Conservation (phyloP, 2,329 filamentous ascomycete genomes). For the Phoma sp. region DNA sequence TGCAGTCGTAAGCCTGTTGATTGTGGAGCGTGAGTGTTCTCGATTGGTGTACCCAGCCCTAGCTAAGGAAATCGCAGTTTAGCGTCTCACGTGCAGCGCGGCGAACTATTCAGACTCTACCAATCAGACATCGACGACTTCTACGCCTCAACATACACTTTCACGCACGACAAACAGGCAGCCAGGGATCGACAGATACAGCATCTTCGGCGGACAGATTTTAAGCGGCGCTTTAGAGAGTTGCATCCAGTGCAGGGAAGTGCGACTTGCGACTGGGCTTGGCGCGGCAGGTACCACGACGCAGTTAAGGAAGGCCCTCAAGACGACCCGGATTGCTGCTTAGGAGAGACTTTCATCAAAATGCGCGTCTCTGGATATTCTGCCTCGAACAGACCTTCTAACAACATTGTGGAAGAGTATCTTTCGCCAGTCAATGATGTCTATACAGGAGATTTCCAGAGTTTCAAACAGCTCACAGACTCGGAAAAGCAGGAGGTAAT, state of each 20-base stretch:
- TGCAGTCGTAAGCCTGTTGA: not conserved
- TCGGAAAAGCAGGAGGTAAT: constrained; percentile 58
- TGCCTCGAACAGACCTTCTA: constrained; percentile 27
- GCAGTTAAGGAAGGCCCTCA: too few species aligned
- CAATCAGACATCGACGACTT: constrained; percentile 28
- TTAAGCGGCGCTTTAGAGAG: not conserved
- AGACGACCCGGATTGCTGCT: too few species aligned
- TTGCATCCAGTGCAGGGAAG: constrained; percentile 6
- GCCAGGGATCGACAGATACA: not conserved
- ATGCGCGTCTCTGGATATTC: constrained; percentile 30
- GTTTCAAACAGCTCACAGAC: constrained; percentile 41
- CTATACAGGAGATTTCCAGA: constrained; percentile 34
- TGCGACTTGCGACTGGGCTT: constrained; percentile 6
- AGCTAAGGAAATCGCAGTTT: constrained; percentile 6
- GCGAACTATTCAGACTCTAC: constrained; percentile 28
- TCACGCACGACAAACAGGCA: not conserved
- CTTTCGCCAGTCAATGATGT: constrained; percentile 35
- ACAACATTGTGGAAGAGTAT: constrained; percentile 46
- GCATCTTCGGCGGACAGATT: too few species aligned
- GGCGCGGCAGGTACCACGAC: not conserved
- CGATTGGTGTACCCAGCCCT: constrained; percentile 7
- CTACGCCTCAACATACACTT: not conserved
- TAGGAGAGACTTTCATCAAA: not conserved
- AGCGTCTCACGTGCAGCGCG: constrained; percentile 33
- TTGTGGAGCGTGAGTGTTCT: constrained; percentile 6